phyloP scores from a whole-genome alignment of 495 filamentous ascomycete genomes.

The Tuber microsphaerosporum region DNA sequence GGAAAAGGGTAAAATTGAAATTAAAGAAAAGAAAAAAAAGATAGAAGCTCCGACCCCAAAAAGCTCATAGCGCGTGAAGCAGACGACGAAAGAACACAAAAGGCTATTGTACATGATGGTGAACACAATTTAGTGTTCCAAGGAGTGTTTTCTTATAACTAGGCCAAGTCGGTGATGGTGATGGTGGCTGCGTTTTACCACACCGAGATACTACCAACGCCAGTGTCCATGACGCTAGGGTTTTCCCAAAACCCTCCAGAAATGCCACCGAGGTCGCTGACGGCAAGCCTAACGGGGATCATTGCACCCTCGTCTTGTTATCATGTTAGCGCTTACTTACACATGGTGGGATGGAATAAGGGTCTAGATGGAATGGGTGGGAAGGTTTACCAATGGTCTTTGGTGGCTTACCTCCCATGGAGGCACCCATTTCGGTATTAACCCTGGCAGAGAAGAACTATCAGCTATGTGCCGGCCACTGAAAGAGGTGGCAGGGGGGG shows the following conservation, averaged over 20 bases:
- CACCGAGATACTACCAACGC: conserved; percentile 5
- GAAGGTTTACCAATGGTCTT: conserved; percentile 19
- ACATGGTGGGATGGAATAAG: not conserved
- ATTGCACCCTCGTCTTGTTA: conserved; percentile 20
- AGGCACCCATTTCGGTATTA: conserved; percentile 17
- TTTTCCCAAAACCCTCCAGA: conserved; percentile 25
- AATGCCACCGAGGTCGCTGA: conserved; percentile 12
- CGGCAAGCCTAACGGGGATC: conserved; percentile 17
- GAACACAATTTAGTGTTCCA: not conserved
- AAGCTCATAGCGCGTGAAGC: not conserved
- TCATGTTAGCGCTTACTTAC: not conserved
- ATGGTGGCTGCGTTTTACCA: conserved; percentile 7
- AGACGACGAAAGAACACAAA: not conserved
- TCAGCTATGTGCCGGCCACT: not conserved
- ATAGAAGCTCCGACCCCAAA: not conserved
- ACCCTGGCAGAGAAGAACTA: conserved; percentile 3
- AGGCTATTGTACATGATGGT: not conserved
- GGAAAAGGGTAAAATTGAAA: not conserved
- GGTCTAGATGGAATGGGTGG: not conserved
- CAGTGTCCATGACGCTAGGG: conserved; percentile 1
- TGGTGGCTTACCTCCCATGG: conserved; percentile 5
- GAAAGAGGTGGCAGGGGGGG: not conserved
- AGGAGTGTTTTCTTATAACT: not conserved
- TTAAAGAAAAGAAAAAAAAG: not conserved
- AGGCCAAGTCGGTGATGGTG: not conserved